Evolutionary conservation across 345 rosid genomes (phyloP).

Genomic region (Citrus cavaleriei): DNA sequence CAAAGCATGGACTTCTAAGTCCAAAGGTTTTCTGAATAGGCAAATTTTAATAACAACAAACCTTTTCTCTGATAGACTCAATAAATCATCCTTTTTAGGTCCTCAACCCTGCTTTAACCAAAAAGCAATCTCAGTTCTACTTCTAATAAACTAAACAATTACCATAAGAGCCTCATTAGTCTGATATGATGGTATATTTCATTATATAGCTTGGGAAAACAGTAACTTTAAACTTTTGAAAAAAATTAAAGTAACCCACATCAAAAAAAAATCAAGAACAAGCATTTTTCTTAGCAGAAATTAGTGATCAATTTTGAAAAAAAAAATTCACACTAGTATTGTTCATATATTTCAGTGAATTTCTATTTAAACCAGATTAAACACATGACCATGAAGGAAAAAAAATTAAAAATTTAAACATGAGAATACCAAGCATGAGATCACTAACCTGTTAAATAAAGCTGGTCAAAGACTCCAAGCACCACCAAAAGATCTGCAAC

Average conservation of each 20-base stretch:
- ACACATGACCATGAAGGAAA: neutral
- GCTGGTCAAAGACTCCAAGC: neutral
- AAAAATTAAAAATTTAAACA: neutral
- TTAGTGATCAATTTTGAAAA: no score
- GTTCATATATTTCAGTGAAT: neutral
- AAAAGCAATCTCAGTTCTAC: neutral
- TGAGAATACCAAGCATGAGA: neutral
- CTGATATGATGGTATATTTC: neutral
- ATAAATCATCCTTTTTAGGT: neutral
- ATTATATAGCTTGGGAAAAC: neutral
- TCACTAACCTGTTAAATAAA: neutral
- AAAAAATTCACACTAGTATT: neutral
- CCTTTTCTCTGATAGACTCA: slow-evolving; percentile 2
- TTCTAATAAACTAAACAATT: neutral
- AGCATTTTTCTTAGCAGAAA: neutral
- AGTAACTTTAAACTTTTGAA: neutral
- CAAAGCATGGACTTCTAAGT: slow-evolving; percentile 1
- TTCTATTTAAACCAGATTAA: neutral
- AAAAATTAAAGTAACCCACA: slow-evolving; percentile 5
- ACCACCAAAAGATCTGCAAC: slow-evolving; percentile 7
- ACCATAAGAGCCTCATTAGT: slow-evolving; percentile 5
- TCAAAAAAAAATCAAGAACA: neutral
- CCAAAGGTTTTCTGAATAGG: neutral
- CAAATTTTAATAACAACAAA: slow-evolving; percentile 2
- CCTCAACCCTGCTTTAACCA: neutral